Evolutionary conservation across 345 rosid species (phyloP), one percentile per base, ranked within the genome.

Genomic region (Bruguiera gymnorhiza): DNA sequence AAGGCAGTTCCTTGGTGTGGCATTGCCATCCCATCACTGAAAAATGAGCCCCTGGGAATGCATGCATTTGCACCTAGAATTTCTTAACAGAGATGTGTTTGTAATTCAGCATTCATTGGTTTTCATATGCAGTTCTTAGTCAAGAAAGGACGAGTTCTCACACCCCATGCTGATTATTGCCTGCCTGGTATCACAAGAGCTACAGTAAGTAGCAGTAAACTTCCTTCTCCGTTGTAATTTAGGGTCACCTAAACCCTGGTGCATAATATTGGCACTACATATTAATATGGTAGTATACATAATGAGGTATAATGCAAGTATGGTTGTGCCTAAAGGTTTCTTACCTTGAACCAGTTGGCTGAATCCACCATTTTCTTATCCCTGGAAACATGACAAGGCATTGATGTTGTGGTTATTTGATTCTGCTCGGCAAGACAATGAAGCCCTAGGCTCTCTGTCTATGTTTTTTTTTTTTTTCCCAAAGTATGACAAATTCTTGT

Each of bases 81-180:
- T 9, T 31, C 2, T 63, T 29, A 27, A 21, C 6, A 23, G 8
- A 73, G 39, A 61, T 70, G 57, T 26, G 20, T 21, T 75, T 5
- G n/a, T 72, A 32, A 29, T 13, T 30, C 50, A 43, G 5, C 16
- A 3, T 43, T 43, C 18, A 11, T 13, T 43, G 50, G 20, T 71
- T 68, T 20, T 7, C 60, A 54, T 54, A 51, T 75, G 76, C 84
- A 93, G 98, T 90, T 93, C 61, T 61, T 90, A 81, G 92, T 93
- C 60, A 93, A 93, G 85, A 93, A 87, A 82, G 92, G 93, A 23
- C 79, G 83, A 34, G 96, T 93, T 73, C 76, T 83, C 68, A 90
- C 93, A 27, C 97, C 98, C 59, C 93, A 89, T 55, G 93, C 96
- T 51, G 98, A 93, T 83, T 90, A 85, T 77, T 93, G 98, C 80